Base-by-base conservation (phyloP, 345 rosid genomes). In the Chamaenerion angustifolium region DNA sequence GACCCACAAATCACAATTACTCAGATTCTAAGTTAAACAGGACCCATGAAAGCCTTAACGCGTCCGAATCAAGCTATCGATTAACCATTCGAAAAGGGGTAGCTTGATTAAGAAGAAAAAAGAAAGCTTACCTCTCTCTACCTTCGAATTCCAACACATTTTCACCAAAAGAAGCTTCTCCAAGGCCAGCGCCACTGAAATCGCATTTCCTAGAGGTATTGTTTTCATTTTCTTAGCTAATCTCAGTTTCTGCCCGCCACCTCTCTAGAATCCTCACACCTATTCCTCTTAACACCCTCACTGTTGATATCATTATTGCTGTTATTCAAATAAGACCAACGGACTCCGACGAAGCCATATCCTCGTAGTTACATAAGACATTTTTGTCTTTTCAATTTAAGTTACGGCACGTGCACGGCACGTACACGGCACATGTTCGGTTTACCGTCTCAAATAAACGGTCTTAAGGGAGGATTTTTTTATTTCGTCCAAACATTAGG, bases 81-180 rank as follows among this genome's bases (percentile, higher is more conserved):
- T 21, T 2, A 21, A 21, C 9, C 49, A 17, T 17, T 19, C 17
- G 11, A 52, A 37, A 44, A 16, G 10, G 35, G 11, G 16, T 6
- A 11, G 13, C 11, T 9, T 27, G 46, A 51, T 42, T 12, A 5
- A 57, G 18, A 16, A 10, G 43, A 52, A 41, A 12, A 50, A 40
- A 25, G 1, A 48, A 46, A 27, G 55, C 68, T 65, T 62, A 75
- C 98, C 96, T 90, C 43, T 81, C 84, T 68, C 66, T 75, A 45
- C 65, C 68, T 67, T 86, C 74, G 67, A 66, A 43, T 35, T 83
- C 92, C 62, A 79, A 58, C 59, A 74, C 64, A 69, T 83, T 81
- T 46, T 86, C 86, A 4, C 82, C 94, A 58, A 76, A 81, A 3
- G 84, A 85, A 67, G 73, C 73, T 60, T 82, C 63, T 11, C n/a